A percentile compares a stretch with the other conserved stretches of the same genome.
phyloP scores from a whole-genome alignment of 2,329 filamentous ascomycete genomes.

The Aureobasidium lini region DNA sequence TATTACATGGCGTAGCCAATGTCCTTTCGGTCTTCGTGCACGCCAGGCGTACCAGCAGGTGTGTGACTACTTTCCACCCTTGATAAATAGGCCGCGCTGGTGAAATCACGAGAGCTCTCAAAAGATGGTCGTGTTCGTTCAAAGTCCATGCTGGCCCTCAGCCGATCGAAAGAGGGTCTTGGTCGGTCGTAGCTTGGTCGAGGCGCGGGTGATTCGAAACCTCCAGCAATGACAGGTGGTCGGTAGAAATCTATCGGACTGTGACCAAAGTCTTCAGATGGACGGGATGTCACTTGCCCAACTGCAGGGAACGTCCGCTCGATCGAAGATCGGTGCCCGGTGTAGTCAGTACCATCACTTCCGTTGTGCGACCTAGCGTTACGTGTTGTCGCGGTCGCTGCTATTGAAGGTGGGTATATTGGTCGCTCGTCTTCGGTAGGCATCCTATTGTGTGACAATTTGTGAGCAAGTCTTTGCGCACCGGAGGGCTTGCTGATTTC shows the following conservation, averaged over 20 bases:
- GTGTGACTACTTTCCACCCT: constrained; percentile 57
- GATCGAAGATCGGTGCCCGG: constrained; percentile 40
- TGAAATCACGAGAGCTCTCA: constrained; percentile 84
- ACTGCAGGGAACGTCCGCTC: constrained; percentile 33
- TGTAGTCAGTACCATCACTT: constrained; percentile 90
- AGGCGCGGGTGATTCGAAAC: constrained; percentile 6
- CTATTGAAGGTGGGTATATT: constrained; percentile 87
- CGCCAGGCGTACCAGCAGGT: constrained; percentile 4
- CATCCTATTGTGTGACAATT: constrained; percentile 38
- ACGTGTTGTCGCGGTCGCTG: constrained; percentile 67
- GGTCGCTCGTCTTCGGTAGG: constrained; percentile 81
- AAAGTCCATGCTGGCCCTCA: constrained; percentile 80
- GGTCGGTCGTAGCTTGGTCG: constrained; percentile 46
- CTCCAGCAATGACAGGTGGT: neutral
- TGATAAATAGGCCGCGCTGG: constrained; percentile 75
- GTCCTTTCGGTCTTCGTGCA: neutral
- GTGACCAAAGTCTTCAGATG: constrained; percentile 2
- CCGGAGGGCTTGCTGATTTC: constrained; percentile 41
- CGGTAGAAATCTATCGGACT: constrained; percentile 20
- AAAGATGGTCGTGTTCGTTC: constrained; percentile 61
- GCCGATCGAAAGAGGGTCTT: constrained; percentile 79
- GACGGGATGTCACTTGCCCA: constrained; percentile 12
- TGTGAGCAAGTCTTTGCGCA: constrained; percentile 31
- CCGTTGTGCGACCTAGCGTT: constrained; percentile 80
- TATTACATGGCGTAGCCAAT: constrained; percentile 10